Percentiles rank a stretch among this genome's conserved stretches.
Evolutionary conservation across 192 early-diverging fungal genomes (phyloP).

Genomic region (Backusella tuberculispora): DNA sequence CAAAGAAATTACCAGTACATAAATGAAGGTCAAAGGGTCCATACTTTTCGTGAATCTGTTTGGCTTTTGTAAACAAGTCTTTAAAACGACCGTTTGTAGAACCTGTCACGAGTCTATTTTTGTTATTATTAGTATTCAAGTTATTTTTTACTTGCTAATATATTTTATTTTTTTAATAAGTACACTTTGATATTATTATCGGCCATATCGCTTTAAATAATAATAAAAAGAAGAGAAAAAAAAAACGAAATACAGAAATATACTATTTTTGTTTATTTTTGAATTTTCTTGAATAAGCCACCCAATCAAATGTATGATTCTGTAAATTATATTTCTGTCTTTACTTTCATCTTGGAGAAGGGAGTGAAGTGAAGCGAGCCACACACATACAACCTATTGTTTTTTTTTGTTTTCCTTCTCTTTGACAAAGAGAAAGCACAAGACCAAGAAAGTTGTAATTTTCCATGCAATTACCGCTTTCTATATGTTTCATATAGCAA

Average conservation of each 20-base stretch:
- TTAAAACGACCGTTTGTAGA: conserved; percentile 73
- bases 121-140: background rate
- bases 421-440: too few relatives aligned
- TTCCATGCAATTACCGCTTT: too few relatives aligned
- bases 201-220: background rate
- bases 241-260: background rate
- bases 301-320: background rate
- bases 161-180: background rate
- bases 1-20: conserved; percentile 82
- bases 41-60: conserved; percentile 76
- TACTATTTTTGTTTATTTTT: background rate
- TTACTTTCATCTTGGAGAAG: too few relatives aligned
- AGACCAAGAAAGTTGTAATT: too few relatives aligned
- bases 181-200: conserved; percentile 20
- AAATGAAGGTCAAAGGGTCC: conserved; percentile 88
- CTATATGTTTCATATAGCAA: too few relatives aligned
- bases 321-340: too few relatives aligned
- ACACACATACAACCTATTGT: too few relatives aligned
- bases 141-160: background rate
- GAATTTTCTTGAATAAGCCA: background rate
- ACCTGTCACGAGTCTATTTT: conserved; percentile 69
- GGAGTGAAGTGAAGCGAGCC: too few relatives aligned
- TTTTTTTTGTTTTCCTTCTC: too few relatives aligned
- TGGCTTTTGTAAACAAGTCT: conserved; percentile 72
- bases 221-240: background rate